Conservation (phyloP, 2,329 filamentous ascomycete species). For the Epichloe elymi region DNA sequence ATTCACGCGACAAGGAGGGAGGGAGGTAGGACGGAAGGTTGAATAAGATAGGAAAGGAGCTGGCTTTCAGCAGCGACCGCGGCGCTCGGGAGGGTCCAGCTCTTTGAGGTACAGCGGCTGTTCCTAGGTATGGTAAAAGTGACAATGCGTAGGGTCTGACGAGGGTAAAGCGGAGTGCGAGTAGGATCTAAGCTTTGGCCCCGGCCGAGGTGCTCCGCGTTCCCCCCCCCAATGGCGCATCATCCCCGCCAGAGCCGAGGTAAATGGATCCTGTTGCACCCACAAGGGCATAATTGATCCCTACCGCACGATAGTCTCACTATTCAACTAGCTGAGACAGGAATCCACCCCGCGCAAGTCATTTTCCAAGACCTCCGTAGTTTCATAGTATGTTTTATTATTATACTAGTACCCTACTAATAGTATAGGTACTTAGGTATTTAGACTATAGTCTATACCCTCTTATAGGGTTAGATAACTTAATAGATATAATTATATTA, state of each 20-base stretch:
- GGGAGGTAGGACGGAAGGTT: neutral
- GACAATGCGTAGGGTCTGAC: neutral
- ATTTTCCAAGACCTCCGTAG: too few relatives aligned
- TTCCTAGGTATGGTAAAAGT: neutral
- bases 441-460: too few relatives aligned
- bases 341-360: too few relatives aligned
- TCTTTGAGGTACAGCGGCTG: neutral
- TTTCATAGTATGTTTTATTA: too few relatives aligned
- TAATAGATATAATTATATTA: too few relatives aligned
- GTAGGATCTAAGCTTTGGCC: too few relatives aligned
- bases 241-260: slow-evolving; percentile 2
- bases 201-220: neutral
- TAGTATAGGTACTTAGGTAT: too few relatives aligned
- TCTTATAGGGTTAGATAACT: too few relatives aligned
- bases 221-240: neutral
- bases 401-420: too few relatives aligned
- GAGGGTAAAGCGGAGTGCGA: neutral
- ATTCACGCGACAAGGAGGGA: neutral
- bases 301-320: too few relatives aligned
- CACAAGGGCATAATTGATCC: too few relatives aligned
- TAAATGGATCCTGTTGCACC: neutral
- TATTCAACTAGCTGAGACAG: too few relatives aligned
- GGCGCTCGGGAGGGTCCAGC: neutral
- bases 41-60: neutral
- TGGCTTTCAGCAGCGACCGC: slow-evolving; percentile 2